phyloP scores from a whole-genome alignment of 192 early-diverging fungal genomes.

The Funneliformis geosporum region DNA sequence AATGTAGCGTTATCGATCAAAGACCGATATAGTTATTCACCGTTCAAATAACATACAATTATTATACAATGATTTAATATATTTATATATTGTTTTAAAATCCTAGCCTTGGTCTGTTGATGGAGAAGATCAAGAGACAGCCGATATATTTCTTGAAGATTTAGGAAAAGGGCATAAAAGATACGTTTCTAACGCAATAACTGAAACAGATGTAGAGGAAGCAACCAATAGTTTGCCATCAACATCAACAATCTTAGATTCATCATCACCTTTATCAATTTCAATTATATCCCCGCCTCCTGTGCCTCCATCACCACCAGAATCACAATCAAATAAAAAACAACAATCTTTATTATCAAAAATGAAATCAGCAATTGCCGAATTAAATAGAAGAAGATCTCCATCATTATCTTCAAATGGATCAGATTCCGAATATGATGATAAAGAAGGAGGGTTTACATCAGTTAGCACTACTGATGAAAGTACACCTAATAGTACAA shows the following conservation, averaged over 20 bases:
- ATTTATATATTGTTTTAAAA: background rate
- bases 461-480: background rate
- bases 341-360: conserved; percentile 20
- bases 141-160: background rate
- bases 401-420: background rate
- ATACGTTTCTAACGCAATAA: background rate
- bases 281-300: background rate
- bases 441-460: conserved; percentile 1
- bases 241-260: background rate
- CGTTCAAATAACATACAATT: too few species aligned
- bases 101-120: background rate
- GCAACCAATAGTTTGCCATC: too few species aligned
- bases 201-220: background rate
- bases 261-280: background rate
- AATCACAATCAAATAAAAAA: background rate
- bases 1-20: too few species aligned
- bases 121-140: background rate
- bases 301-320: background rate
- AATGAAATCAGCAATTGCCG: conserved; percentile 6
- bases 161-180: background rate
- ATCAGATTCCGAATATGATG: conserved; percentile 10
- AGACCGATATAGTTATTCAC: too few species aligned
- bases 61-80: too few species aligned
- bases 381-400: background rate
- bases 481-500: background rate